Evolutionary conservation across 441 rosid species (phyloP), one percentile per base, ranked within the genome.

Genomic region (Erodium texanum): DNA sequence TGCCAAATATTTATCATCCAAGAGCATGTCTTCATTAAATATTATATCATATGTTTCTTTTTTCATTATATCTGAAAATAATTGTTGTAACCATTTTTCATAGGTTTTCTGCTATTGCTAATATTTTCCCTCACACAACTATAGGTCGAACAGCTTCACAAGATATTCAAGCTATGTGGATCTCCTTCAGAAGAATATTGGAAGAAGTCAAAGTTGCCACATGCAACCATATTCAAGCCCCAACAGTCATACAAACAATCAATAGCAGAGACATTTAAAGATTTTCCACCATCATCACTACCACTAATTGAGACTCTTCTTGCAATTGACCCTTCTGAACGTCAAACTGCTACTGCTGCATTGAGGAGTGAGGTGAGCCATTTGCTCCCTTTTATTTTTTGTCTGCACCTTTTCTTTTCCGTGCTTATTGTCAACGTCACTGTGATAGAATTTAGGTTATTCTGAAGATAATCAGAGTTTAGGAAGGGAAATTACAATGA

Each of bases 101-200:
- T 59, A 6, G 20, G 65, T 66, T 29, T 59, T 11, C 14, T 74
- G 58, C 16, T 15, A 38, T 23, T 43, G 34, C 11, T 65, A 19
- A 9, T 15, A 74, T 48, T 22, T 56, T 56, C 68, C 62, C 65
- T 38, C n/a, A 22, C 70, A n/a, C 52, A 69, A 32, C 41, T 15
- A 3, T 68, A 86, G 90, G 90, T 86, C 74, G 90, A 86, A 73
- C 90, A 86, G 76, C 70, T 86, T 23, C 90, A 86, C 71, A 82
- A 84, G 71, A 86, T 86, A 66, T 86, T 82, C 66, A 86, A 86
- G 76, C 82, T 86, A 38, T 86, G 90, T 41, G 88, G 90, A 59
- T 86, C 90, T 66, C 90, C 90, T 72, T 79, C 86, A 1, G 88
- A 86, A 64, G 88, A 86, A 62, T 86, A 86, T 73, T 86, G 88